phyloP scores from a whole-genome alignment of 75 land plant genomes.

The Pinus taeda region DNA sequence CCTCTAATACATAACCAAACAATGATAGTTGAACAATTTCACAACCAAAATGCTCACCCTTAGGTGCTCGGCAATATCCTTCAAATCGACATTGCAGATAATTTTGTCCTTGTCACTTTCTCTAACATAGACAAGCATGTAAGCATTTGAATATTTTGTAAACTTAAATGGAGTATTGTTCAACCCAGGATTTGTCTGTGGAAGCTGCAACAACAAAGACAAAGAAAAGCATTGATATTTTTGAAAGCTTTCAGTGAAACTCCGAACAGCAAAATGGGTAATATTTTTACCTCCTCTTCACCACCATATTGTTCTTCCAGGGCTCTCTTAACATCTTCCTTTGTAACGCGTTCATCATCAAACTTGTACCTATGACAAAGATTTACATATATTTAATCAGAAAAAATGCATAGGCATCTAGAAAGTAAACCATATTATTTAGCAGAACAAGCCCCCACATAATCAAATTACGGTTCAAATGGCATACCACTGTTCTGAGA shows the following conservation, averaged over 20 bases:
- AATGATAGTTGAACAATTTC: too few relatives aligned
- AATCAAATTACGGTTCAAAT: too few relatives aligned
- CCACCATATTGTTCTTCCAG: constrained; percentile 92
- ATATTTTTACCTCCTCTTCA: constrained; percentile 68
- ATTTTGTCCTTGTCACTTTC: constrained; percentile 86
- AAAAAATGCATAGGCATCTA: too few relatives aligned
- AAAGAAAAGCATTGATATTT: not conserved
- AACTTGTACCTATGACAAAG: constrained; percentile 62
- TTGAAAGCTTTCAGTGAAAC: not conserved
- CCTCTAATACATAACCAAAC: too few relatives aligned
- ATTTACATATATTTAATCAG: too few relatives aligned
- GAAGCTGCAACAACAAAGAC: constrained; percentile 36
- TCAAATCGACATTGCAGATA: constrained; percentile 79
- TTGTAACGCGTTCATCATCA: constrained; percentile 91
- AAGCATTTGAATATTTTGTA: constrained; percentile 83
- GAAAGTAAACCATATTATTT: too few relatives aligned
- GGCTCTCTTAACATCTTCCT: constrained; percentile 65
- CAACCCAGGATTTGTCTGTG: constrained; percentile 78
- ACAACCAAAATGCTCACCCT: constrained; percentile 34
- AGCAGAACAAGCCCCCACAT: too few relatives aligned
- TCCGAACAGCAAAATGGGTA: not conserved
- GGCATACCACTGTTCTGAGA: constrained; percentile 89
- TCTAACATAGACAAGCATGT: constrained; percentile 89
- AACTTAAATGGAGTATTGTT: constrained; percentile 78
- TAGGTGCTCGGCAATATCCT: constrained; percentile 70